These are phyloP conservation scores for Cryptomeria japonica DNA, from an alignment of 75 land plant genomes.

Conservation along the genomic window DNA sequence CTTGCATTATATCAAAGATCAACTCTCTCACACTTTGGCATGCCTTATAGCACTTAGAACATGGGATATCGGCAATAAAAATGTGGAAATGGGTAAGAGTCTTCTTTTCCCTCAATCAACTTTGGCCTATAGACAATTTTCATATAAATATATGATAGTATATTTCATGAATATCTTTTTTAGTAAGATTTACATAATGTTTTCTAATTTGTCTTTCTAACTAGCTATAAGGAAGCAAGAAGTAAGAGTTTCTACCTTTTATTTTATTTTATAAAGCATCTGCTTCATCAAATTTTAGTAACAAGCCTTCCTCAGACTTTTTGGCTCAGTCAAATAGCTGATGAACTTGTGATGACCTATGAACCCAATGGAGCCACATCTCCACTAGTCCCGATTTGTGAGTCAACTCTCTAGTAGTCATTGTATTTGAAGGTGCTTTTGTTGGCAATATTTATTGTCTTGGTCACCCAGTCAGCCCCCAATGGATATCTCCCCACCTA, in stretches of 20 bases:
- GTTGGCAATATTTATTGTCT: no score
- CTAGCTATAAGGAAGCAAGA: neutral
- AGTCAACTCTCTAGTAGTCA: no score
- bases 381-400: no score
- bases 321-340: no score
- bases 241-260: neutral
- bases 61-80: constrained; percentile 38
- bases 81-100: constrained; percentile 31
- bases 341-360: no score
- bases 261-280: neutral
- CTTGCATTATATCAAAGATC: constrained; percentile 32
- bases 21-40: constrained; percentile 44
- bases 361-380: no score
- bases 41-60: constrained; percentile 47
- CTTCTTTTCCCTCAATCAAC: no score
- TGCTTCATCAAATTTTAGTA: no score
- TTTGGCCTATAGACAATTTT: neutral
- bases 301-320: neutral
- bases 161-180: neutral
- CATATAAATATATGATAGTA: neutral
- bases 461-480: no score
- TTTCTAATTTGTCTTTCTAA: no score
- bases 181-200: neutral
- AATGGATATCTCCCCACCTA: no score
- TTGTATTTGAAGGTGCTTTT: no score